Percentiles rank a stretch among this genome's conserved stretches.
Evolutionary conservation across 1,284 basidiomycete species (phyloP).

Genomic region (Jaminaea rosea): DNA sequence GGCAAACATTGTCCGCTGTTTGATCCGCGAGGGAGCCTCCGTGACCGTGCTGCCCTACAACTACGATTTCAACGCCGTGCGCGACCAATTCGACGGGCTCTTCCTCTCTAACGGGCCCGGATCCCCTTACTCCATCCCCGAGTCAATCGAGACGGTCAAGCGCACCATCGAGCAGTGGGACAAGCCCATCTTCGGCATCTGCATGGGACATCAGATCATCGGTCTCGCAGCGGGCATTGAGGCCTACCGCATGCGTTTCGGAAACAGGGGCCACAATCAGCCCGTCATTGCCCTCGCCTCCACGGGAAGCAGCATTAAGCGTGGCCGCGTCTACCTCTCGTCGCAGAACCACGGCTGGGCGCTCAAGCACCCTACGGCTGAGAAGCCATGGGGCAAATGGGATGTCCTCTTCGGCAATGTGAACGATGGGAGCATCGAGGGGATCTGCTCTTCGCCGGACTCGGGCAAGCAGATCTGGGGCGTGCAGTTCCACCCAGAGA

Average conservation of each 20-base stretch:
- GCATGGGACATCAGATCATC: slow-evolving; percentile 76
- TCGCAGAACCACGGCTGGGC: slow-evolving; percentile 54
- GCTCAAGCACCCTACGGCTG: slow-evolving; percentile 12
- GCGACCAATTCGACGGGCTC: slow-evolving; percentile 84
- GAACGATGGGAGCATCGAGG: slow-evolving; percentile 44
- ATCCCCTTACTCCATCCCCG: slow-evolving; percentile 80
- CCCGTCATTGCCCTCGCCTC: slow-evolving; percentile 87
- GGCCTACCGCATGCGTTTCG: slow-evolving; percentile 93
- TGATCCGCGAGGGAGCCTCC: slow-evolving; percentile 77
- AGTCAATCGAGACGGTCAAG: slow-evolving; percentile 69
- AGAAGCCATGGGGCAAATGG: slow-evolving; percentile 38
- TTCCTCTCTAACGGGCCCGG: slow-evolving; percentile 96
- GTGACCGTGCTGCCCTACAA: slow-evolving; percentile 97
- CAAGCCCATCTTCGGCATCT: slow-evolving; percentile 92
- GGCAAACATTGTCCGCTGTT: slow-evolving; percentile 88
- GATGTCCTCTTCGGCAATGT: slow-evolving; percentile 45
- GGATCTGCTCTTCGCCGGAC: slow-evolving; percentile 27
- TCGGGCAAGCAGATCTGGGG: slow-evolving; percentile 32
- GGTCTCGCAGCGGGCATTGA: slow-evolving; percentile 94
- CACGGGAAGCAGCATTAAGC: slow-evolving; percentile 73
- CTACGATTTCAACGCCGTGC: slow-evolving; percentile 80
- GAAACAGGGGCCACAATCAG: slow-evolving; percentile 98
- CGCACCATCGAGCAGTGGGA: slow-evolving; percentile 73
- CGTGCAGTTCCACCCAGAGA: slow-evolving; percentile 46
- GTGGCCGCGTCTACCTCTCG: slow-evolving; percentile 93